These are phyloP conservation scores for Colletotrichum orbiculare DNA, from an alignment of 2,329 filamentous ascomycete genomes.

Conservation along the genomic window DNA sequence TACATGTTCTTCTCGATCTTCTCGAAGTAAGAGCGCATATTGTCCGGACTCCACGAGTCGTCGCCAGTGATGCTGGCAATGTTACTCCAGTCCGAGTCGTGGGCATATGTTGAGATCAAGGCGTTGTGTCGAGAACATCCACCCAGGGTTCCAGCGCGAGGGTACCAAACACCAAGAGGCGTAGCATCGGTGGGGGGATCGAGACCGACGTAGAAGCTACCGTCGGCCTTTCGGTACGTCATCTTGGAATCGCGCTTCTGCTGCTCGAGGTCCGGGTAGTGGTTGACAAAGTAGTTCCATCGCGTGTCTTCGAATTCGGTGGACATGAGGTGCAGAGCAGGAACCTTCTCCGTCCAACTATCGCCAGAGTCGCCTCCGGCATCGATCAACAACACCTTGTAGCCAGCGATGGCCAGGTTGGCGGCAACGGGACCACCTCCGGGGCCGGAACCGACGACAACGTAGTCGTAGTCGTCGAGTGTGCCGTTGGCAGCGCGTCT, in stretches of 20 bases:
- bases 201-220: constrained; percentile 44
- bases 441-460: constrained; percentile 67
- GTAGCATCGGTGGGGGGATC: constrained; percentile 38
- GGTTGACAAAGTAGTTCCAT: constrained; percentile 53
- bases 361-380: constrained; percentile 65
- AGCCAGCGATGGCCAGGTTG: constrained; percentile 65
- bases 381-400: constrained; percentile 66
- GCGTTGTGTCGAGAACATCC: constrained; percentile 70
- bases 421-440: constrained; percentile 66
- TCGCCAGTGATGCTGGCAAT: constrained; percentile 70
- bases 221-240: constrained; percentile 49
- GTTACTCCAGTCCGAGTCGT: constrained; percentile 68
- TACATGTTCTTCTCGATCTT: constrained; percentile 68
- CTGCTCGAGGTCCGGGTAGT: constrained; percentile 61
- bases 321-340: constrained; percentile 32
- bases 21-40: constrained; percentile 69
- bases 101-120: constrained; percentile 67
- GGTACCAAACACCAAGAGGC: constrained; percentile 49
- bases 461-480: constrained; percentile 60
- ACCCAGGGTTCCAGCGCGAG: constrained; percentile 57
- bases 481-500: not conserved
- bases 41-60: constrained; percentile 64
- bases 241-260: constrained; percentile 63
- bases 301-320: constrained; percentile 30
- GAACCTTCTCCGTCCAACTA: constrained; percentile 25